phyloP scores from a whole-genome alignment of 257 asterid genomes.

The Nicotiana noctiflora region DNA sequence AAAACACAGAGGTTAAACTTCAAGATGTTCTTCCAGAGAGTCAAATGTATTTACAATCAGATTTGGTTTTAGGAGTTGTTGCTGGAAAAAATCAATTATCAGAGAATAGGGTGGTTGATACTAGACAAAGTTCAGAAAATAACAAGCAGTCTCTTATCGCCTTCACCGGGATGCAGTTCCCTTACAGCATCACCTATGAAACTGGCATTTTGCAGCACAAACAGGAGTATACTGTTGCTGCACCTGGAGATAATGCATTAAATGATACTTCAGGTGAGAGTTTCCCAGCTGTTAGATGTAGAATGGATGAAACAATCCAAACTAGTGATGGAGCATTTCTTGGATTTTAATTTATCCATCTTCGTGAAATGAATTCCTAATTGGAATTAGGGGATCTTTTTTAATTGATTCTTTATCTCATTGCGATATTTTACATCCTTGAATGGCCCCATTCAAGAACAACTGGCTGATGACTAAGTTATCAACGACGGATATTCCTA shows the following conservation, averaged over 20 bases:
- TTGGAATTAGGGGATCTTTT: too few species aligned
- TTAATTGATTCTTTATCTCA: too few species aligned
- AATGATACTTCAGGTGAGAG: slow-evolving; percentile 28
- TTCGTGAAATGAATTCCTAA: not conserved
- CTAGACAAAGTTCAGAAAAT: slow-evolving; percentile 24
- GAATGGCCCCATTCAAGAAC: too few species aligned
- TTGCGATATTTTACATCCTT: too few species aligned
- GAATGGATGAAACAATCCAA: slow-evolving; percentile 27
- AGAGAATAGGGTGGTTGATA: slow-evolving; percentile 24
- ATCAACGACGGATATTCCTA: too few species aligned
- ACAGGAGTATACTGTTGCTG: slow-evolving; percentile 18
- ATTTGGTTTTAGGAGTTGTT: slow-evolving; percentile 31
- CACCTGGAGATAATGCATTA: slow-evolving; percentile 21
- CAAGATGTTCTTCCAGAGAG: slow-evolving; percentile 26
- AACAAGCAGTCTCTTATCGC: slow-evolving; percentile 36
- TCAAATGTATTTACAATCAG: slow-evolving; percentile 22
- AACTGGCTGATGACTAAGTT: too few species aligned
- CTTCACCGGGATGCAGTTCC: slow-evolving; percentile 35
- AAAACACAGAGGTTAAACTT: slow-evolving; percentile 30
- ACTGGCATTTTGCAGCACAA: slow-evolving; percentile 20
- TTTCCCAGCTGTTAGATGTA: slow-evolving; percentile 17
- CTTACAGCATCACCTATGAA: slow-evolving; percentile 16
- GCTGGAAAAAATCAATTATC: slow-evolving; percentile 24
- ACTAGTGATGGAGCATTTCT: slow-evolving; percentile 10
- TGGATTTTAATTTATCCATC: not conserved